phyloP scores from a whole-genome alignment of 306 rosid species.

The Sicyos edulis region DNA sequence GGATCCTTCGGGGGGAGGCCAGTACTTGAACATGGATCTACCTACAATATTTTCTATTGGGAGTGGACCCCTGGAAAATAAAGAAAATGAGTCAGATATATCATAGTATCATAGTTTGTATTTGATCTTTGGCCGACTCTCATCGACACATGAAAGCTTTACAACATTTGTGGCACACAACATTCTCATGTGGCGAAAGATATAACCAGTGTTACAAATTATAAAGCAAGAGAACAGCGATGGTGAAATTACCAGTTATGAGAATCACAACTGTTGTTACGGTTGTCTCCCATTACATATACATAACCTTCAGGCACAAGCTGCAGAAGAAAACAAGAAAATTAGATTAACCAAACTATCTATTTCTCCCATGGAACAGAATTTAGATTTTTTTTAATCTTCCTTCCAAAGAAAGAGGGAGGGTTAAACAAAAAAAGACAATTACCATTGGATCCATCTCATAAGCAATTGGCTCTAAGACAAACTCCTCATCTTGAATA shows the following conservation, averaged over 20 bases:
- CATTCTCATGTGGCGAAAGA: neutral
- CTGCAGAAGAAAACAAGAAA: conserved; percentile 37
- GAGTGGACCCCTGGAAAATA: conserved; percentile 86
- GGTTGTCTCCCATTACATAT: conserved; percentile 94
- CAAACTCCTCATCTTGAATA: conserved; percentile 62
- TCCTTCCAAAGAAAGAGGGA: neutral
- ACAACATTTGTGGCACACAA: neutral
- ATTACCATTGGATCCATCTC: conserved; percentile 68
- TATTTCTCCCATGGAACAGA: neutral
- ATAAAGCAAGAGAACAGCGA: neutral
- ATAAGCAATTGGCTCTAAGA: conserved; percentile 70
- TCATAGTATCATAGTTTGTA: neutral
- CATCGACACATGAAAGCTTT: neutral
- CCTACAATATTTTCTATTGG: conserved; percentile 79
- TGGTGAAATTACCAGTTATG: conserved; percentile 62
- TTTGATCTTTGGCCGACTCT: neutral
- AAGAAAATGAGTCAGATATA: neutral
- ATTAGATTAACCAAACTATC: conserved; percentile 2
- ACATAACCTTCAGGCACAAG: conserved; percentile 86
- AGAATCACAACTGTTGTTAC: conserved; percentile 89
- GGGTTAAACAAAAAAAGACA: neutral
- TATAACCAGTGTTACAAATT: neutral
- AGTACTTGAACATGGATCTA: conserved; percentile 78
- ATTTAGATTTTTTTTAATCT: neutral
- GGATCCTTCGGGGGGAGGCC: conserved; percentile 83